Conservation (phyloP, 805 yeast species). For the Yarrowia yakushimensis region DNA sequence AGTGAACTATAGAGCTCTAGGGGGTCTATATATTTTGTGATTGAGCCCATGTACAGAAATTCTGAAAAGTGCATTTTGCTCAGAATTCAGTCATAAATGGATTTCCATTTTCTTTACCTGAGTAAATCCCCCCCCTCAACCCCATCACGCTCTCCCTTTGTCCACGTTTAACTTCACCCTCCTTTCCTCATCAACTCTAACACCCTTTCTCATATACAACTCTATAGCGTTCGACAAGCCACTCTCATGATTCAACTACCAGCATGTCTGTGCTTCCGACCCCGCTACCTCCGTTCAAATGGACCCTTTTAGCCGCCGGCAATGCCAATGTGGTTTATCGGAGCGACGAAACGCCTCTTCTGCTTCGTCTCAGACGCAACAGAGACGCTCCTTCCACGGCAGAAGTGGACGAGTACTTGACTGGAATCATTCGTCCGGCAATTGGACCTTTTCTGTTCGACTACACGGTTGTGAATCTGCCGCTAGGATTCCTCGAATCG, state of each 20-base stretch:
- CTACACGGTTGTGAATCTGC: conserved; percentile 1
- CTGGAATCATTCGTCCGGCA: neutral
- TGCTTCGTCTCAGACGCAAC: neutral
- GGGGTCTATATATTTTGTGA: too few relatives aligned
- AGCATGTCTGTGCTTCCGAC: neutral
- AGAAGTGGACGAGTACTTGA: conserved; percentile 1
- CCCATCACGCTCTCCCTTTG: neutral
- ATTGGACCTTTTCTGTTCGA: neutral
- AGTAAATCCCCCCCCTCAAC: neutral
- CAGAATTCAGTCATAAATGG: neutral
- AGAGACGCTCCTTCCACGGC: conserved; percentile 9
- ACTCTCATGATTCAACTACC: neutral
- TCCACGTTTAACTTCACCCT: neutral
- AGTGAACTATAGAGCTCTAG: too few relatives aligned
- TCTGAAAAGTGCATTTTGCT: neutral
- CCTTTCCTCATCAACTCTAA: neutral
- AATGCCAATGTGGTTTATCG: conserved; percentile 17
- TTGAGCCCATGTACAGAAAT: neutral
- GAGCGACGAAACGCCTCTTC: neutral
- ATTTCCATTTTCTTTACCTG: neutral
- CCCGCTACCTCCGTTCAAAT: neutral
- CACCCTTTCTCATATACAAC: neutral
- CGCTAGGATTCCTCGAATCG: neutral
- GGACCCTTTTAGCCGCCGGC: conserved; percentile 14
- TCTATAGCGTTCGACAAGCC: conserved; percentile 9